Base-by-base conservation (phyloP, 306 rosid genomes). In the Trifolium dubium region DNA sequence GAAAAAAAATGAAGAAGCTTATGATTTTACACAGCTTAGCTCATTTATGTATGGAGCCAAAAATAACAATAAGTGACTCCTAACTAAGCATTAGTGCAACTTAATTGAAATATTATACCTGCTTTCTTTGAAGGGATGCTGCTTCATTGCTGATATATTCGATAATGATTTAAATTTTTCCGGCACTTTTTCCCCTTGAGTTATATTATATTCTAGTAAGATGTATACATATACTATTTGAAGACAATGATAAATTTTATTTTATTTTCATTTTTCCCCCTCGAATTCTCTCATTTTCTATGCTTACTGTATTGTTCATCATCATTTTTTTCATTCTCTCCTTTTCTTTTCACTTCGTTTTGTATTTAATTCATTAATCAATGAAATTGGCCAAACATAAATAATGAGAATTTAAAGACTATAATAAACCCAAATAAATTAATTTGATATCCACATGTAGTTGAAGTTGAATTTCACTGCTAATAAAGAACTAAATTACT, bases 121-220 rank as follows among this genome's bases (percentile, higher is more conserved):
- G 29, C 72, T 74, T 70, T 79, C 65, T 37, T 54, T 40, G 73
- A 75, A 83, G 18, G n/a, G 28, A 72, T 51, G 63, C 43, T 54
- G 30, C 73, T 68, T 43, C 55, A n/a, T 37, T 17, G 10, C 35
- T 62, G 72, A 59, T 43, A 31, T 13, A 15, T 67, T 67, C 8
- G 9, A 49, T 64, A 30, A 64, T 6, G 55, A 8, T 71, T 44
- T 67, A 14, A 30, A 5, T 23, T 14, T 39, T 17, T 50, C n/a
- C 15, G 32, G 49, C 8, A 61, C 64, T 40, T 60, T 50, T 61
- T 59, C 47, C 19, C 37, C 29, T 68, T 66, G 37, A 8, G 5
- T 23, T 39, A 10, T 73, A 6, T 60, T 17, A 39, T 46, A 39
- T 46, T 61, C 44, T 53, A 11, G 37, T 49, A 10, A 66, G 71